Evolutionary conservation across 108 stramenopile genomes (phyloP), one percentile per base, ranked within the genome.

Genomic region (Cyclotella cryptica): DNA sequence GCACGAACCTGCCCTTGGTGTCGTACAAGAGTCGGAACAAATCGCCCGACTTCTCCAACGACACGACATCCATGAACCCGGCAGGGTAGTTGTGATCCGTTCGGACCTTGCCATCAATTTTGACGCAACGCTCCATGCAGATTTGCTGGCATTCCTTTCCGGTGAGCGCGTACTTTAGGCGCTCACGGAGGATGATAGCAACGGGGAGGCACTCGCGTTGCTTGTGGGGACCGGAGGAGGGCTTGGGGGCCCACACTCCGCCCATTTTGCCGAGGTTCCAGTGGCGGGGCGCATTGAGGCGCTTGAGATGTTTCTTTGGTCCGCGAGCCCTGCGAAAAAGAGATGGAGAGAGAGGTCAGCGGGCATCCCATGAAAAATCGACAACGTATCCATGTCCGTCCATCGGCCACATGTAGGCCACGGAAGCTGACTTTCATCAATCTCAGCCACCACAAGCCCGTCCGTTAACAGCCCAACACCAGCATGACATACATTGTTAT

Each of bases 181-280:
- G 95, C 74, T 99, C 98, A 71, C 99, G 96, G 65, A 99, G 93
- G 85, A 99, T 97, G 81, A 99, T 85, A 62, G 85, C 66, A 59
- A 99, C 77, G 42, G 99, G 99, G 64, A 99, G 75, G 87, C 97
- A 99, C 84, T 99, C 98, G 62, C 98, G 97, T 64, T 88, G 76
- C 91, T 97, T 97, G 98, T 99, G 99, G 65, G 99, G 99, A 64
- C 99, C 99, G 41, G 94, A 57, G 47, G 95, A 96, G 72, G 97
- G 96, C 71, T 93, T 89, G 62, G 96, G 96, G 42, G 93, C 98
- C 89, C 92, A 99, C 72, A 98, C 97, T 74, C 99, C 98, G 63
- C 91, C 97, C 97, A 99, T 97, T 90, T 99, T 99, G 77, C 91
- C 97, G 79, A 99, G 92, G 89, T 98, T 98, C 99, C 99, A 99